Base-by-base conservation (phyloP, 768 basidiomycete genomes). In the Leccinellum albellum region DNA sequence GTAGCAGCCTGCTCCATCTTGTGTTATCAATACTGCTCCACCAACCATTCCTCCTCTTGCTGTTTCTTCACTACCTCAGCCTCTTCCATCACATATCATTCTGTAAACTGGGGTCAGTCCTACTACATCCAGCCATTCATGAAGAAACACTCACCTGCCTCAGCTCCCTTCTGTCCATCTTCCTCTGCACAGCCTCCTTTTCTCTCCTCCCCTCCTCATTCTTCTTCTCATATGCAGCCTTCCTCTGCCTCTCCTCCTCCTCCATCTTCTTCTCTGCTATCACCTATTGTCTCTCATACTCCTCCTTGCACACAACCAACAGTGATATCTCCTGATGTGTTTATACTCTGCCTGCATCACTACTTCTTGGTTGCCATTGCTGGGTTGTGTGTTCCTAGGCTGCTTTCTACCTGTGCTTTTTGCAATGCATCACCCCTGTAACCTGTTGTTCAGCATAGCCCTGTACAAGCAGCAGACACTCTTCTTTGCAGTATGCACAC, bases 401-500 rank as follows among this genome's bases (percentile, higher is more conserved):
- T n/a, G n/a, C n/a, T n/a, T n/a, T 89, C 85, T 23, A 83, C 67
- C 29, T 86, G 84, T 0, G 81, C 71, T 42, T 75, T 76, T 61
- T 88, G 86, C 15, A 85, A 73, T 1, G 74, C 67, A 46, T 89
- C 82, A 71, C 91, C 91, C 98, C 96, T 33, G 78, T 77, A 35
- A 80, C 80, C 70, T 97, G 93, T 70, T 99, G 97, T 3, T 76
- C 71, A 32, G 88, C 87, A 68, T 98, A 98, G 73, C 98, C 97
- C 63, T 89, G 77, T 1, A 81, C 82, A 44, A 98, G 81, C 5
- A 98, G 79, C 0, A 94, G 89, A 6, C 87, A 82, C 70, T 98
- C 96, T 50, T 94, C 94, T 72, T 94, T 93, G 63, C 96, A 88
- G 75, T 88, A 91, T 0, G 95, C 95, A 54, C 97, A 92, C 74